Evolutionary conservation across 768 basidiomycete species (phyloP), one percentile per base, ranked within the genome.

Genomic region (Amanita fuliginea): DNA sequence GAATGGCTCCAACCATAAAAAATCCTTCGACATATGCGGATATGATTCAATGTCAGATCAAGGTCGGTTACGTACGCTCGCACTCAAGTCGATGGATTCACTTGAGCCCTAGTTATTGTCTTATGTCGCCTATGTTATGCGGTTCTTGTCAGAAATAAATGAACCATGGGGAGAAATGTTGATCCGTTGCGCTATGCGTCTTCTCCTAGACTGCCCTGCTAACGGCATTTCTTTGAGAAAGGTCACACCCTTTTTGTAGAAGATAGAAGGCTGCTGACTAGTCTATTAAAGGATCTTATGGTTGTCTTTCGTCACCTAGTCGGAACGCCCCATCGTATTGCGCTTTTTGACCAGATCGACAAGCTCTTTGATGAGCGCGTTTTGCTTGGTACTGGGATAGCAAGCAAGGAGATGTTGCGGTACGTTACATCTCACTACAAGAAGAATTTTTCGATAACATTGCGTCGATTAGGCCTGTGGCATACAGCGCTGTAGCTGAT

Each of bases 261-360:
- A 16, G n/a, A 49, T 13, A 39, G 43, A 44, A 10, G 4, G 21
- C 18, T 26, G 3, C 22, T 26, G 35, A 37, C 36, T 35, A 2
- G 6, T 37, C 13, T 53, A 19, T 24, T 39, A 6, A 59, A 94
- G 90, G 95, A 98, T 60, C 70, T 97, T 43, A 81, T 95, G 70
- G 83, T 95, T 10, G 92, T 93, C 9, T 83, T 95, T 46, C 78
- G 95, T 37, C 94, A 98, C 64, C 76, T 98, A 18, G 76, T 93
- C 54, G 80, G 77, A 13, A 85, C 83, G 11, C 76, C 81, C 13
- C 83, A 90, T 58, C 76, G 91, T 42, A 76, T 80, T 36, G 83
- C 83, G 13, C 77, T 97, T 43, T 70, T 95, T 33, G 75, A 80
- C 1, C 82, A 91, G 53, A 76, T 97, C 42, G 90, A 95, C 64